Base-by-base conservation (phyloP, 164 flowering plant species). In the Annona cherimola region DNA sequence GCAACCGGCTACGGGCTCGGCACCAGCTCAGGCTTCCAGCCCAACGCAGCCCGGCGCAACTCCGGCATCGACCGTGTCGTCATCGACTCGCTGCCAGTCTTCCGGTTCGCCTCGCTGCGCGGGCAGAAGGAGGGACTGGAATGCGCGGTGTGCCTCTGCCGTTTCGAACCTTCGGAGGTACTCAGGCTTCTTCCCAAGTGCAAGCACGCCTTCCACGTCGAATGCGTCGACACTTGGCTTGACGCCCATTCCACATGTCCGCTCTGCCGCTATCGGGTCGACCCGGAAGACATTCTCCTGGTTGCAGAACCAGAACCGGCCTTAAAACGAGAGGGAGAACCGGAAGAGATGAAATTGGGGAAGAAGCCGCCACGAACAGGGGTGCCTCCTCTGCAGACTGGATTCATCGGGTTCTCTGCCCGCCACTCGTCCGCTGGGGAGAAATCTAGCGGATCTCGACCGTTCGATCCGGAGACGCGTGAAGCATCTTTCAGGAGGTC, bases 231-330 rank as follows among this genome's bases (percentile, higher is more conserved):
- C 71, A 90, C 94, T 0, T 94, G 99, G 99, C 94, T 94, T 67
- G 97, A 94, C 74, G 88, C 90, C 11, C 99, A 92, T 77, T 91
- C 99, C 42, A 94, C 97, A 1, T 94, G 99, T 76, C 99, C 99
- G 1, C 93, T 94, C 45, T 94, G 99, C 73, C 90, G 99, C 2
- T 87, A 74, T 86, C 83, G 94, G 57, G 97, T 94, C 80, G 91
- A 91, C 81, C 94, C 94, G 50, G 97, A 92, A 70, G 99, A 94
- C 74, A 73, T 90, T 9, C 87, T 92, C 65, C 80, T 91, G 3
- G 70, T 86, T 39, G 86, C 73, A 5, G 79, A 78, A 7, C 44
- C 73, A 61, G 69, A 46, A 60, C 66, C 42, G 19, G 42, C 6
- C 1, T 45, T 68, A 42, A 54, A 62, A 59, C 42, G 18, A 8